Evolutionary conservation across 495 filamentous ascomycete genomes (phyloP).

Genomic region (Hypoxylon fuscum): DNA sequence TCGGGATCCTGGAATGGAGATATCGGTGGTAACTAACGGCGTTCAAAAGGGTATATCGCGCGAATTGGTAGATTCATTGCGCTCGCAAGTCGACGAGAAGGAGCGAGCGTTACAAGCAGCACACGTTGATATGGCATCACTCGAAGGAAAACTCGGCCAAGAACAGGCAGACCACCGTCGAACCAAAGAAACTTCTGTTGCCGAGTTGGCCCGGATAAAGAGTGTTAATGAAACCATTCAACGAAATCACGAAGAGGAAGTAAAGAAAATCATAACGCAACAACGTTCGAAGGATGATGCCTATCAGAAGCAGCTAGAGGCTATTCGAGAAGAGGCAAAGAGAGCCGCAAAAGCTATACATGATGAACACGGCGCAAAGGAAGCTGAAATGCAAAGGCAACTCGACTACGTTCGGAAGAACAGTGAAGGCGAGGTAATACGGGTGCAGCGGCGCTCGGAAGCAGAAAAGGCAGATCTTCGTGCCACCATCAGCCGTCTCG

Average conservation of each 20-base stretch:
- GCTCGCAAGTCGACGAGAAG: conserved; percentile 78
- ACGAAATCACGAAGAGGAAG: conserved; percentile 67
- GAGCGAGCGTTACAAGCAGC: conserved; percentile 72
- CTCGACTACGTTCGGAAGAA: conserved; percentile 49
- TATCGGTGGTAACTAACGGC: conserved; percentile 78
- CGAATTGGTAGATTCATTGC: conserved; percentile 83
- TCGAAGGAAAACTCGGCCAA: conserved; percentile 76
- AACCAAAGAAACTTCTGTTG: conserved; percentile 70
- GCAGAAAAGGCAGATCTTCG: conserved; percentile 70
- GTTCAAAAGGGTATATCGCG: conserved; percentile 84
- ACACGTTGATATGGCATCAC: conserved; percentile 70
- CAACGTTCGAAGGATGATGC: conserved; percentile 37
- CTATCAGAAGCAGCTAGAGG: conserved; percentile 34
- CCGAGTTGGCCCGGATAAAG: conserved; percentile 71
- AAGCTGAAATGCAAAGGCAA: conserved; percentile 61
- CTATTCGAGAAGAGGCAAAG: conserved; percentile 35
- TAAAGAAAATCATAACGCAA: conserved; percentile 40
- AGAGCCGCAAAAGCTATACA: conserved; percentile 31
- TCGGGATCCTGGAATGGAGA: conserved; percentile 86
- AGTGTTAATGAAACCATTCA: conserved; percentile 77
- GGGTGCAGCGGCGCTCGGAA: conserved; percentile 54
- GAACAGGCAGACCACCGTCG: conserved; percentile 79
- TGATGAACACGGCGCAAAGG: conserved; percentile 54
- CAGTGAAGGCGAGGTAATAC: conserved; percentile 52
- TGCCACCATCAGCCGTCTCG: conserved; percentile 65